Percentiles rank a stretch among this genome's conserved stretches.
Conservation (phyloP, 2,329 filamentous ascomycete species). For the Aspergillus glaucus region DNA sequence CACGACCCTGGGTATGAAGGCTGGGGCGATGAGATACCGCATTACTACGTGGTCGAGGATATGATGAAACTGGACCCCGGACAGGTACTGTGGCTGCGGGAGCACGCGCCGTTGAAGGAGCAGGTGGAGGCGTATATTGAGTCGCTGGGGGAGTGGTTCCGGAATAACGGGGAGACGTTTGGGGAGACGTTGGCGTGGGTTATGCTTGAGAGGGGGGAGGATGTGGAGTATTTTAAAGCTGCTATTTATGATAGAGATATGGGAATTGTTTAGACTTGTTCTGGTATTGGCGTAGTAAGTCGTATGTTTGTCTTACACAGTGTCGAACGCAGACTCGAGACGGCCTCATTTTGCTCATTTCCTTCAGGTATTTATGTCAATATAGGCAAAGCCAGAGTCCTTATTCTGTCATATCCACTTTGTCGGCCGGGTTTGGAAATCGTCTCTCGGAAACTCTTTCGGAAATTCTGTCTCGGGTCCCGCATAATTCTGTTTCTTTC, state of each 20-base stretch:
- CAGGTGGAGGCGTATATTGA: constrained; percentile 52
- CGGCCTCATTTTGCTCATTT: too few species aligned
- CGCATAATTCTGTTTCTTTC: too few species aligned
- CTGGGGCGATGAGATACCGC: constrained; percentile 58
- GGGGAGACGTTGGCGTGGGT: constrained; percentile 54
- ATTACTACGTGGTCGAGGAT: constrained; percentile 60
- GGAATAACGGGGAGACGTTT: constrained; percentile 58
- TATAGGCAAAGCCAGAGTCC: too few species aligned
- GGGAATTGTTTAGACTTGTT: constrained; percentile 19
- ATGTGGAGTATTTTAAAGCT: constrained; percentile 37
- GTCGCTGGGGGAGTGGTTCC: constrained; percentile 54
- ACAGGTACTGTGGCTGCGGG: constrained; percentile 53
- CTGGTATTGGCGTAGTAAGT: neutral
- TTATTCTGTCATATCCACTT: too few species aligned
- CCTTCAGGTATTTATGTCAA: too few species aligned
- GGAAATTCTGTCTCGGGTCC: too few species aligned
- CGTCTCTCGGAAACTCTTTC: too few species aligned
- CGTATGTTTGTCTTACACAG: too few species aligned
- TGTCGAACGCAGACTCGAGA: too few species aligned
- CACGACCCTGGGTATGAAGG: constrained; percentile 54
- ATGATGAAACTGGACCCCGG: constrained; percentile 59
- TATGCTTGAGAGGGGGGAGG: constrained; percentile 48
- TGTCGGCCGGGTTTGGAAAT: too few species aligned
- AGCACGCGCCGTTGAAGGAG: constrained; percentile 50
- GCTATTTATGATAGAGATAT: constrained; percentile 25